These are phyloP conservation scores for Boletus pseudo-olivaceus DNA, from an alignment of 768 basidiomycete species.

Conservation along the genomic window DNA sequence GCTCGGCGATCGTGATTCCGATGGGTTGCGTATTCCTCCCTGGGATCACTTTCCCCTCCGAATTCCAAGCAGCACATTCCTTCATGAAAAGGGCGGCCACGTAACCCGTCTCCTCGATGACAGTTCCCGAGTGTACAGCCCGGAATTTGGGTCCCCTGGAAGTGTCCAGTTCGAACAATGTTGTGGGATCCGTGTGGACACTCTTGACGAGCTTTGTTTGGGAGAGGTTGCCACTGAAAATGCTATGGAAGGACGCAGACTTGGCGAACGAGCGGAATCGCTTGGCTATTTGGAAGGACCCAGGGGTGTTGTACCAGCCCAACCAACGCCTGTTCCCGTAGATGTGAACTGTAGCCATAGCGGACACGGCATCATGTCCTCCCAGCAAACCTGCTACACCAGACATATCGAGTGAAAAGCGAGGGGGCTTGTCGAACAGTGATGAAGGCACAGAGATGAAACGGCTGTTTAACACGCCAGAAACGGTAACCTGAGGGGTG, in stretches of 20 bases:
- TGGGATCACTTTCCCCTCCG: background rate
- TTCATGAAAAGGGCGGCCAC: background rate
- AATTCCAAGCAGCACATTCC: background rate
- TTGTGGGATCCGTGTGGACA: conserved; percentile 14
- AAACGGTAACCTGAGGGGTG: background rate
- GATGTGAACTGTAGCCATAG: background rate
- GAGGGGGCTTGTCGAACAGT: background rate
- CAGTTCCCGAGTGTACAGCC: conserved; percentile 55
- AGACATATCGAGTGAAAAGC: background rate
- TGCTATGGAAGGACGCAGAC: background rate
- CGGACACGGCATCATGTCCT: background rate
- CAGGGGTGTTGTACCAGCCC: background rate
- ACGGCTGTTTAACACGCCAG: background rate
- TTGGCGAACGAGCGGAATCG: background rate
- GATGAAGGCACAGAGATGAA: background rate
- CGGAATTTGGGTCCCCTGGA: conserved; percentile 59
- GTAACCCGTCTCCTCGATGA: background rate
- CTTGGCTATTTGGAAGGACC: background rate
- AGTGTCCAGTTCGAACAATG: conserved; percentile 12
- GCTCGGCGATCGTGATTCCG: background rate
- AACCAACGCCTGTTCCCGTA: background rate
- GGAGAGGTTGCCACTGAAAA: background rate
- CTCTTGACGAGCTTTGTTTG: background rate
- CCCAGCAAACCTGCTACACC: background rate
- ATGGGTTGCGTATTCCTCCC: background rate